A percentile compares a stretch with the other conserved stretches of the same genome.
Evolutionary conservation across 2,329 filamentous ascomycete genomes (phyloP).

Genomic region (Fusarium sororula): DNA sequence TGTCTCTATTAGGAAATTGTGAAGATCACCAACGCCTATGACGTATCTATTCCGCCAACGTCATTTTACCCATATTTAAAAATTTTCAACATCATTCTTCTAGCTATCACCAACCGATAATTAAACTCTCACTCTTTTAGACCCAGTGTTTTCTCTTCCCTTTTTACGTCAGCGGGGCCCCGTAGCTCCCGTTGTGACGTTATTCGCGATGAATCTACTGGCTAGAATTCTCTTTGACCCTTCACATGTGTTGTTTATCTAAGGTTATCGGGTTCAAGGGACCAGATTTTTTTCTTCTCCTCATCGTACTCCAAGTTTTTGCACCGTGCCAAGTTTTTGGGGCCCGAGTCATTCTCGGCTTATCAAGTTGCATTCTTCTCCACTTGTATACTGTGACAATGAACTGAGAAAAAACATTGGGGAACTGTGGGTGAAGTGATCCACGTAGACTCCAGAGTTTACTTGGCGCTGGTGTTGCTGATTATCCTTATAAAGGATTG

Average conservation of each 20-base stretch:
- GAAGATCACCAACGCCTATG: constrained; percentile 19
- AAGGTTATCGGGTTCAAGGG: constrained; percentile 17
- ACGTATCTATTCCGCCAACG: constrained; percentile 6
- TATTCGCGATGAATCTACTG: background rate
- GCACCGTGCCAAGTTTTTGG: constrained; percentile 1
- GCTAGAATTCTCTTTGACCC: background rate
- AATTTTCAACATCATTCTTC: background rate
- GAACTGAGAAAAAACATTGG: constrained; percentile 11
- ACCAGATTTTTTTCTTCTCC: background rate
- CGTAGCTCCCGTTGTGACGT: background rate
- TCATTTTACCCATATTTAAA: constrained; percentile 25
- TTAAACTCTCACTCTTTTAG: background rate
- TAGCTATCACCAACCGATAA: background rate
- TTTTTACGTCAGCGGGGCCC: constrained; percentile 23
- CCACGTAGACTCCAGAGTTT: constrained; percentile 24
- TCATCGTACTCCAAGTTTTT: background rate
- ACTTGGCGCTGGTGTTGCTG: constrained; percentile 4
- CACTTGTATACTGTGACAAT: constrained; percentile 13
- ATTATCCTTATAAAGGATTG: constrained; percentile 21
- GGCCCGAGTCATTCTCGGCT: constrained; percentile 12
- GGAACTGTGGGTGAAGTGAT: background rate
- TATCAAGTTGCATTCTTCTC: constrained; percentile 7
- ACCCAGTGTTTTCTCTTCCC: background rate
- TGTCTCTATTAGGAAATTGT: constrained; percentile 9
- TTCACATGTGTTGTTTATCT: constrained; percentile 21